Evolutionary conservation across 2,329 filamentous ascomycete genomes (phyloP).

Genomic region (Bimuria novae-zelandiae): DNA sequence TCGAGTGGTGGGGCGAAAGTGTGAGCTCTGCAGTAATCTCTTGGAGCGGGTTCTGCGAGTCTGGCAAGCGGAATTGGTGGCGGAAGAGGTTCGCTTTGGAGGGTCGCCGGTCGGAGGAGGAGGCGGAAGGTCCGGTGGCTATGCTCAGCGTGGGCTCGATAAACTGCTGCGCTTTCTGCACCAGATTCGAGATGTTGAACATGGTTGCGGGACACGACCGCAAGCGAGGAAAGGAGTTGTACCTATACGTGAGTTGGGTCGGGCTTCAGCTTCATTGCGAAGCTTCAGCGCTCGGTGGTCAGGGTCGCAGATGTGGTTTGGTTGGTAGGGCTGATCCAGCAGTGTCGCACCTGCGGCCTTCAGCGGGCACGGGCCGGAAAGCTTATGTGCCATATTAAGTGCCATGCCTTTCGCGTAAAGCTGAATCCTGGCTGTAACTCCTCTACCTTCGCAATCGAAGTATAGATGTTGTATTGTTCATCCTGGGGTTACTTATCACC

Average conservation of each 20-base stretch:
- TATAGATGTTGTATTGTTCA: too few species aligned
- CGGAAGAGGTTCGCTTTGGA: conserved; percentile 94
- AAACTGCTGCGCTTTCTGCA: conserved; percentile 93
- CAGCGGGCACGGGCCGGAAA: conserved; percentile 3
- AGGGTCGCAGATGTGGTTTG: conserved; percentile 17
- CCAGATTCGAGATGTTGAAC: conserved; percentile 72
- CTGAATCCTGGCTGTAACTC: too few species aligned
- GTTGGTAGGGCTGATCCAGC: conserved; percentile 25
- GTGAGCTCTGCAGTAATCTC: conserved; percentile 97
- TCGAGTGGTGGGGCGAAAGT: conserved; percentile 68
- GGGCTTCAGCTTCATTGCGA: conserved; percentile 36
- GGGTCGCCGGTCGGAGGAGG: conserved; percentile 73
- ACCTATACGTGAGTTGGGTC: conserved; percentile 18
- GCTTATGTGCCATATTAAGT: neutral
- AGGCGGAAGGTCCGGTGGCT: conserved; percentile 62
- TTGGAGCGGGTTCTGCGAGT: conserved; percentile 88
- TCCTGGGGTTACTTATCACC: too few species aligned
- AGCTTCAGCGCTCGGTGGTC: conserved; percentile 18
- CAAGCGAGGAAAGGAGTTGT: neutral
- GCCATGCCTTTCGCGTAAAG: too few species aligned
- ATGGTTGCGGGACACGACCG: conserved; percentile 34
- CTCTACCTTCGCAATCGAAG: too few species aligned
- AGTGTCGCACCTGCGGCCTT: conserved; percentile 2
- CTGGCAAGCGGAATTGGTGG: conserved; percentile 92
- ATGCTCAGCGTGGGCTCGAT: conserved; percentile 84